Evolutionary conservation across 352 stramenopile species (phyloP).

Genomic region (Hyaloperonospora brassicae): DNA sequence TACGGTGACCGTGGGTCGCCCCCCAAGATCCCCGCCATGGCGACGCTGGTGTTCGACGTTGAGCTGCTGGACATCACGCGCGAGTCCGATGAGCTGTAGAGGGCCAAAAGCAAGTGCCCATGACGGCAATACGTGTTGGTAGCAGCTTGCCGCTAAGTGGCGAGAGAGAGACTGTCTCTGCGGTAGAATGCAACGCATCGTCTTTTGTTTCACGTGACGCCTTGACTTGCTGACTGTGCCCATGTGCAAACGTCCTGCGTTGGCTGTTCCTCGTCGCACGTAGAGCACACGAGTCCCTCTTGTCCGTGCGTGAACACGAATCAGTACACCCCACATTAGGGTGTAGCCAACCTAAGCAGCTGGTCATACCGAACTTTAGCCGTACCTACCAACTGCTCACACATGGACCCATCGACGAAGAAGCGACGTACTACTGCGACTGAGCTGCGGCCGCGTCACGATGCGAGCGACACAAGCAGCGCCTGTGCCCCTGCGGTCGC

Average conservation of each 20-base stretch:
- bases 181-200: too few species aligned
- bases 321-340: too few species aligned
- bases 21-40: slow-evolving; percentile 89
- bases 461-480: slow-evolving; percentile 5
- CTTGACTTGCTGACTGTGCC: too few species aligned
- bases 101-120: not conserved
- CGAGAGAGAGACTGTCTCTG: not conserved
- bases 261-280: too few species aligned
- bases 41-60: slow-evolving; percentile 95
- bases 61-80: slow-evolving; percentile 94
- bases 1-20: slow-evolving; percentile 91
- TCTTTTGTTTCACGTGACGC: too few species aligned
- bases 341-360: too few species aligned
- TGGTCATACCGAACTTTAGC: slow-evolving; percentile 11
- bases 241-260: too few species aligned
- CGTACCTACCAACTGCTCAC: slow-evolving; percentile 15
- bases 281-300: not conserved
- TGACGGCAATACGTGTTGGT: slow-evolving; percentile 6
- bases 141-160: not conserved
- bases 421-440: slow-evolving; percentile 21
- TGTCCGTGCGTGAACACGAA: not conserved
- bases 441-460: slow-evolving; percentile 6
- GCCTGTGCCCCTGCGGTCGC: not conserved
- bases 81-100: slow-evolving; percentile 49
- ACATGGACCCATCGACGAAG: slow-evolving; percentile 24